Base-by-base conservation (phyloP, 208 protist genomes). In the Crithidia sp. region DNA sequence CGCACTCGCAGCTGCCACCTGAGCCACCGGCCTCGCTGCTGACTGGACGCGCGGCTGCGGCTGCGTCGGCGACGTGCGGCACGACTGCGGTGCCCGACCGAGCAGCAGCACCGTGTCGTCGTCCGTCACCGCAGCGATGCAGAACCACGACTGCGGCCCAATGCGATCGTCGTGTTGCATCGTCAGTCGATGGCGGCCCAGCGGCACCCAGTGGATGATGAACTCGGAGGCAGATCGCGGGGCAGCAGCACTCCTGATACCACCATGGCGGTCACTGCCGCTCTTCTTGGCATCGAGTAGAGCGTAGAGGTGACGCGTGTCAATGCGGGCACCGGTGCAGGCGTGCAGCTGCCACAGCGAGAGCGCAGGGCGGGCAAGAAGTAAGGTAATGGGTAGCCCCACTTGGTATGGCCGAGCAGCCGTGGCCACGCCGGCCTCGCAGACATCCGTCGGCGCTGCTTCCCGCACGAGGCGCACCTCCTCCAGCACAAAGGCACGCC, bases 341-440 rank as follows among this genome's bases (percentile, higher is more conserved):
- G 74, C 84, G 41, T 64, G 67, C 43, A 84, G 50, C 12, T 65
- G 45, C 77, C 80, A 84, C 59, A 90, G 61, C n/a, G 63, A 62
- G 45, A 89, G 76, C 10, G 81, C 77, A 13, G 85, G 85, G 0
- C 83, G 81, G n/a, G 67, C 77, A n/a, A 88, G 67, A 14, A 84
- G 61, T 16, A 90, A 45, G 13, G 65, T 71, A 64, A 76, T 74
- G 28, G 83, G 79, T 2, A 59, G 14, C 0, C 69, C 71, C 0
- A 66, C 61, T 28, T 56, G 49, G 62, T 80, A 79, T 2, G 83
- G 79, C 16, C 63, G 43, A 0, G 71, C 65, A 50, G 68, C 64
- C 37, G 88, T 58, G 12, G 79, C 85, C 39, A 79, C 72, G 19
- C 88, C 83, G n/a, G 47, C 40, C 41, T 90, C 83, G 63, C 88